A percentile compares a stretch with the other conserved stretches of the same genome.
Evolutionary conservation across 345 rosid species (phyloP).

Genomic region (Bruguiera gymnorhiza): DNA sequence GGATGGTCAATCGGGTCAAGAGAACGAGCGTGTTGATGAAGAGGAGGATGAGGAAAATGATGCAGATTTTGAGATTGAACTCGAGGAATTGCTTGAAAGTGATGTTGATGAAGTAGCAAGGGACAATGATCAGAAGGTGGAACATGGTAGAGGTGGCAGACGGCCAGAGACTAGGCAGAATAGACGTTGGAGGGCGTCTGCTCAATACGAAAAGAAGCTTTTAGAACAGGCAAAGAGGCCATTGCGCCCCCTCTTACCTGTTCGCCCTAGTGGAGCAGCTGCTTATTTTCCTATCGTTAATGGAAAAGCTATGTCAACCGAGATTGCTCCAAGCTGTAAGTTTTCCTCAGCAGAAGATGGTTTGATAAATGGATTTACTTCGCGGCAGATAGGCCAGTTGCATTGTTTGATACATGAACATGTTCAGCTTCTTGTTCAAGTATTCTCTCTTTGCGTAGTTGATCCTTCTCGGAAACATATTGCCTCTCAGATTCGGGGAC

Average conservation of each 20-base stretch:
- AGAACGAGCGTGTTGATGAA: constrained; percentile 46
- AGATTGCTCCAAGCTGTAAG: constrained; percentile 22
- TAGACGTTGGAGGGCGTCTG: constrained; percentile 50
- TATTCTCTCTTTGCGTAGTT: constrained; percentile 67
- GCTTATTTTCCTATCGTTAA: constrained; percentile 25
- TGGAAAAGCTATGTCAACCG: constrained; percentile 29
- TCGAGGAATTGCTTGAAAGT: constrained; percentile 89
- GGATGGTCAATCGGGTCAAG: constrained; percentile 39
- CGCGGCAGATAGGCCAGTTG: constrained; percentile 69
- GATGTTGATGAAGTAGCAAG: constrained; percentile 56
- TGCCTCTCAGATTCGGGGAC: constrained; percentile 64
- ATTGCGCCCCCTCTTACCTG: constrained; percentile 72
- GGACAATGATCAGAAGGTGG: constrained; percentile 33
- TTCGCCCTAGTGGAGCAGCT: constrained; percentile 41
- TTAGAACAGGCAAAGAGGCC: constrained; percentile 62
- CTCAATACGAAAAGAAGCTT: constrained; percentile 41
- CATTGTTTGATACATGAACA: constrained; percentile 79
- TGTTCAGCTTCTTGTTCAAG: constrained; percentile 85
- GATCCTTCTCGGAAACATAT: constrained; percentile 68
- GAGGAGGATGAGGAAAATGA: constrained; percentile 91
- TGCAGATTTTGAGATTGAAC: constrained; percentile 87
- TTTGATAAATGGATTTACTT: constrained; percentile 55
- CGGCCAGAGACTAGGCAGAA: constrained; percentile 88
- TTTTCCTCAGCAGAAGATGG: constrained; percentile 30
- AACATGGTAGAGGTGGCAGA: constrained; percentile 34